Percentiles rank a stretch among this genome's conserved stretches.
Conservation (phyloP, 1,139 yeast genomes). For the Lodderomyces orthopsilosis region DNA sequence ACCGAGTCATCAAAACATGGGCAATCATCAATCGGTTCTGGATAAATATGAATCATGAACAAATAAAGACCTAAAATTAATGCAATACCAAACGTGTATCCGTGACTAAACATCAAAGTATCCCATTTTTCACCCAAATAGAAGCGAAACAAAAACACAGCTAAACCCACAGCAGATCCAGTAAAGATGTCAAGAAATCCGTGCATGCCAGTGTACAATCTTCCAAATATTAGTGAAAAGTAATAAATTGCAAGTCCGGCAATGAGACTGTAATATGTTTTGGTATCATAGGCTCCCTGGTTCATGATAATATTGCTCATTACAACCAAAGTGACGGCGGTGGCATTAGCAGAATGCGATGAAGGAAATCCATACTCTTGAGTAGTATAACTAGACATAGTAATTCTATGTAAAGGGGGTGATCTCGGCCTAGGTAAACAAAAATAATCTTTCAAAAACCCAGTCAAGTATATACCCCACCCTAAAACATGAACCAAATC, state of each 20-base stretch:
- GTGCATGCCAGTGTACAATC: conserved; percentile 97
- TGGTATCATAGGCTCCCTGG: conserved; percentile 10
- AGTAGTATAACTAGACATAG: conserved; percentile 85
- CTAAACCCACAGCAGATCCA: conserved; percentile 65
- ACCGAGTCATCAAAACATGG: conserved; percentile 97
- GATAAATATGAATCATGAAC: conserved; percentile 62
- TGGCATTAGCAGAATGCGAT: conserved; percentile 91
- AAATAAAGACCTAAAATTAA: conserved; percentile 40
- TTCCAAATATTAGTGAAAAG: conserved; percentile 67
- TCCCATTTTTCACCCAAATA: conserved; percentile 42
- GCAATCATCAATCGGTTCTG: conserved; percentile 88
- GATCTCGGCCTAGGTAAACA: conserved; percentile 91
- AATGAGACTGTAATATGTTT: conserved; percentile 13
- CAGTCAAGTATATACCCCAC: conserved; percentile 77
- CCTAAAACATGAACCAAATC: conserved; percentile 79
- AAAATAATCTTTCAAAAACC: conserved; percentile 75
- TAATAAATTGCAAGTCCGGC: conserved; percentile 46
- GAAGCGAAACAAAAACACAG: conserved; percentile 43
- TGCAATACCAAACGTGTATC: conserved; percentile 34
- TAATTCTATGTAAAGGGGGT: conserved; percentile 88
- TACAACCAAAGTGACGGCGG: conserved; percentile 64
- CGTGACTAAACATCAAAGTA: conserved; percentile 25
- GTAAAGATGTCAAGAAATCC: conserved; percentile 74
- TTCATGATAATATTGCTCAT: conserved; percentile 20
- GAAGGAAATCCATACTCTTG: conserved; percentile 95